Evolutionary conservation across 352 stramenopile genomes (phyloP), one percentile per base, ranked within the genome.

Genomic region (Phytophthora fragariae): DNA sequence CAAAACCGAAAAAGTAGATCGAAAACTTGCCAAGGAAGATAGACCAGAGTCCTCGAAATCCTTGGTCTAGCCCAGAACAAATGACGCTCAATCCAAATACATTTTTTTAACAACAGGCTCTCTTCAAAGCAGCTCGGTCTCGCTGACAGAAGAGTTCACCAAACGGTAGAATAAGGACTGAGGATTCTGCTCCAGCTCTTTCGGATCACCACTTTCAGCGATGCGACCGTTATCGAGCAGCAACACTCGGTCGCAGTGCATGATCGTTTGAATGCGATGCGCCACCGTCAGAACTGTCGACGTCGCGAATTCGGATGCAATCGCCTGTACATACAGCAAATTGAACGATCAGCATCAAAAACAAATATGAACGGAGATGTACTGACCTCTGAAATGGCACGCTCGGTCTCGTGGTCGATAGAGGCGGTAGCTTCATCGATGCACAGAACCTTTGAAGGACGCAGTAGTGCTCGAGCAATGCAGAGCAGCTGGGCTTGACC

Each of bases 201-300:
- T 68, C 2, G 86, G 84, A 5, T 77, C 24, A 2, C 86, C 89
- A 47, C 44, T 79, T 68, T 95, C 90, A 10, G 77, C 81, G 6
- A 95, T 62, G 0, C 55, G 54, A 0, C 90, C 88, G 19, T 83
- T 63, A 12, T 93, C 87, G 11, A 97, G 76, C 4, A 97, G 47
- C 3, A 95, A 56, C 2, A 97, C 87, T 19, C 84, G 84, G 66
- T 99, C 95, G 69, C 93, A 98, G 50, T 98, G 84, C 75, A 98
- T 90, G 65, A 99, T 98, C 1, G 96, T 99, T 62, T 98, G 88
- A 2, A 99, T 82, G 14, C 98, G 87, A 81, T 99, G 98, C 14
- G 98, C 98, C 44, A 99, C 98, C 0, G 97, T 99, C 8, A 99
- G 73, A 12, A 99, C 89, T 4, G 98, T 99, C 2, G 93, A 95